Conservation (phyloP, 2,329 filamentous ascomycete species). For the Iodosphaeria phyllophila region DNA sequence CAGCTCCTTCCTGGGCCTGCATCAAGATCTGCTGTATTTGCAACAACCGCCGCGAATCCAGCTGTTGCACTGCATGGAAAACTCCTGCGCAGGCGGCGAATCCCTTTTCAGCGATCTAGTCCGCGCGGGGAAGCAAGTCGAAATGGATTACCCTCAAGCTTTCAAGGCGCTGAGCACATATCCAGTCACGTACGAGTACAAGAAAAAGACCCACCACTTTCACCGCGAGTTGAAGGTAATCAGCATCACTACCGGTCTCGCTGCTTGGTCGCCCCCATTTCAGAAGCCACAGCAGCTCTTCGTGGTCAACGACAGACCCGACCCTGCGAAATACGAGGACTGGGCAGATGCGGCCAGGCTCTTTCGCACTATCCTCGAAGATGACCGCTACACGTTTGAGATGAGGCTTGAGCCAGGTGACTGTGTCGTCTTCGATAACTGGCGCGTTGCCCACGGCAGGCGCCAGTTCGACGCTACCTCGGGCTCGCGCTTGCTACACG, state of each 20-base stretch:
- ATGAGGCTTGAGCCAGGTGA: conserved; percentile 62
- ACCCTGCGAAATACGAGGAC: conserved; percentile 3
- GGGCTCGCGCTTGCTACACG: conserved; percentile 66
- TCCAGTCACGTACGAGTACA: conserved; percentile 38
- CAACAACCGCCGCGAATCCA: conserved; percentile 63
- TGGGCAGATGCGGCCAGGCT: conserved; percentile 30
- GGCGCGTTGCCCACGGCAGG: conserved; percentile 68
- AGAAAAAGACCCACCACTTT: conserved; percentile 45
- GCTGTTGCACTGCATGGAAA: conserved; percentile 74
- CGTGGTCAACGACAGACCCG: background rate
- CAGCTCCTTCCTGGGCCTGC: conserved; percentile 60
- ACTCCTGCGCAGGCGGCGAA: conserved; percentile 61
- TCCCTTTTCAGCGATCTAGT: conserved; percentile 73
- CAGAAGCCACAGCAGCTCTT: conserved; percentile 24
- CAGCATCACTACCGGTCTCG: conserved; percentile 5
- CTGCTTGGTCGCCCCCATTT: conserved; percentile 68
- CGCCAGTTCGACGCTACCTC: conserved; percentile 48
- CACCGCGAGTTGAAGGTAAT: conserved; percentile 36
- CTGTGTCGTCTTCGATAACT: conserved; percentile 86
- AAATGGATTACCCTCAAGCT: conserved; percentile 4
- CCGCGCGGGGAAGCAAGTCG: conserved; percentile 30
- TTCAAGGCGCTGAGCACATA: conserved; percentile 21
- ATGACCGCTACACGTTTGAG: conserved; percentile 41
- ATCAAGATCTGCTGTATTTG: conserved; percentile 89
- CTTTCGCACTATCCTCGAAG: conserved; percentile 43